Conservation (phyloP, 177 flowering plant genomes). For the Vitis hybrid region DNA sequence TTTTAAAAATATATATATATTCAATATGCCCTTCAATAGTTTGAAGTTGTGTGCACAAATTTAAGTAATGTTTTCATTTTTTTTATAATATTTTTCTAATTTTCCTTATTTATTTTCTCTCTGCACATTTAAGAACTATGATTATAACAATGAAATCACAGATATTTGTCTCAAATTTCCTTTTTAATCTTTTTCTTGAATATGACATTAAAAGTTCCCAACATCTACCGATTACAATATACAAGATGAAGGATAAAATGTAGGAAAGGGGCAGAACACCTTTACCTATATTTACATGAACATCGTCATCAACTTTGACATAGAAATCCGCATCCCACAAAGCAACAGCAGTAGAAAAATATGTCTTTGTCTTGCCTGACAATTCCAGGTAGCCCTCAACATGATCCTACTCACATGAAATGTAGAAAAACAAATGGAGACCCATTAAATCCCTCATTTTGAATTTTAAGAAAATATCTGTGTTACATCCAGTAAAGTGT, state of each 20-base stretch:
- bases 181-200: too few relatives aligned
- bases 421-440: background rate
- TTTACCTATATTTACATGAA: conserved; percentile 89
- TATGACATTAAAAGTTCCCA: too few relatives aligned
- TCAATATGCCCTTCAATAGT: too few relatives aligned
- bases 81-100: too few relatives aligned
- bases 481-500: too few relatives aligned
- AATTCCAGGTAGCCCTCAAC: conserved; percentile 90
- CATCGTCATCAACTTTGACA: conserved; percentile 92
- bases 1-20: too few relatives aligned
- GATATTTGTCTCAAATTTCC: too few relatives aligned
- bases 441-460: background rate
- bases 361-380: conserved; percentile 86
- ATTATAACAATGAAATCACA: too few relatives aligned
- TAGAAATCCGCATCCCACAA: conserved; percentile 91
- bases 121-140: too few relatives aligned
- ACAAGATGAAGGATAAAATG: background rate
- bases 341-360: conserved; percentile 78
- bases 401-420: conserved; percentile 58
- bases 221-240: background rate
- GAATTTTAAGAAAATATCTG: background rate
- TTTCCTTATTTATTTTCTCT: too few relatives aligned
- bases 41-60: too few relatives aligned
- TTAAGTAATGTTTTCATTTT: too few relatives aligned
- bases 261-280: background rate